Conservation (phyloP, 805 yeast species). For the Ogataea zsoltii region DNA sequence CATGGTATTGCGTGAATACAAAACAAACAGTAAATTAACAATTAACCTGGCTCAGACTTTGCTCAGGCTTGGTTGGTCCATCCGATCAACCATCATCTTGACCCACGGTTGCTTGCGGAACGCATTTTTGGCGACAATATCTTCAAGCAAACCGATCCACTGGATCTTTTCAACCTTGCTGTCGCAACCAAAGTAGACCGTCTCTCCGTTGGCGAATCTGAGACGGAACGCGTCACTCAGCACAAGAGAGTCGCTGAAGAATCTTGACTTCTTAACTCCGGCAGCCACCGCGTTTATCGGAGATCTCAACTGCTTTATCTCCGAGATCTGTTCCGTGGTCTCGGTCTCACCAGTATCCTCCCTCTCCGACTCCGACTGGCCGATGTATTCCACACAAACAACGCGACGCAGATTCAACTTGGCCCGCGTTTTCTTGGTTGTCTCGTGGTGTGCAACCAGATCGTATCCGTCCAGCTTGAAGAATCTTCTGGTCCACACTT, state of each 20-base stretch:
- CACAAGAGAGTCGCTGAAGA: conserved; percentile 70
- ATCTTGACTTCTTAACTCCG: conserved; percentile 37
- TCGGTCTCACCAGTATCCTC: conserved; percentile 7
- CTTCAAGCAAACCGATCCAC: conserved; percentile 67
- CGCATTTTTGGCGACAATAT: conserved; percentile 44
- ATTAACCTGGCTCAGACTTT: background rate
- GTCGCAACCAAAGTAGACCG: conserved; percentile 84
- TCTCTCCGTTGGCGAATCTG: conserved; percentile 75
- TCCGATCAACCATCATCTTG: conserved; percentile 28
- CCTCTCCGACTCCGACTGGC: conserved; percentile 33
- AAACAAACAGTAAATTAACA: background rate
- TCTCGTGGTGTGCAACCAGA: conserved; percentile 75
- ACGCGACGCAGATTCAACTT: conserved; percentile 75
- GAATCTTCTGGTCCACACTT: conserved; percentile 68
- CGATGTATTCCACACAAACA: conserved; percentile 48
- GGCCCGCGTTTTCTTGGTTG: conserved; percentile 66
- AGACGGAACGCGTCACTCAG: conserved; percentile 76
- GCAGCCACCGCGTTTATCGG: conserved; percentile 16
- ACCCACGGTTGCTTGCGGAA: conserved; percentile 40
- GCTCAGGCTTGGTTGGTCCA: background rate
- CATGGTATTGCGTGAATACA: background rate
- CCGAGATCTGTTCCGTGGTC: conserved; percentile 13
- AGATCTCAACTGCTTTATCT: conserved; percentile 23
- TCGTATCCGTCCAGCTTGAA: conserved; percentile 73
- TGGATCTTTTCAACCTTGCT: conserved; percentile 54